phyloP scores from a whole-genome alignment of 352 stramenopile genomes.

The Phytophthora meadii region DNA sequence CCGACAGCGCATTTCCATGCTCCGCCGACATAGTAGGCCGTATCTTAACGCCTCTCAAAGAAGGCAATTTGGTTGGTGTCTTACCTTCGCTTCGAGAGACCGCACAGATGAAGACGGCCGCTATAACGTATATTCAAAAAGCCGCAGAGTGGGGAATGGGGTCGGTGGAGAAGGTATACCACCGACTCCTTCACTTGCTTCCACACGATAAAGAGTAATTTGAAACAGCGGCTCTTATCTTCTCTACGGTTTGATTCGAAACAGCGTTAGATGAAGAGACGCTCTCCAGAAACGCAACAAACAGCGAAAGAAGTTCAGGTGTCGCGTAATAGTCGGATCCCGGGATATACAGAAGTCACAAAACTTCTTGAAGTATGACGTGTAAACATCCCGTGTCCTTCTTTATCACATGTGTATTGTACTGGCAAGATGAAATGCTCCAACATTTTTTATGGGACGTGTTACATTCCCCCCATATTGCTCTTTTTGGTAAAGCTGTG shows the following conservation, averaged over 20 bases:
- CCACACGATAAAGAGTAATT: background rate
- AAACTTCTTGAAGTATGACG: conserved; percentile 22
- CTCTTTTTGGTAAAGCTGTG: no score
- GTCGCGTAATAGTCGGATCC: background rate
- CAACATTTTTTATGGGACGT: no score
- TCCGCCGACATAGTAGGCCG: background rate
- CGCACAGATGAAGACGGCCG: background rate
- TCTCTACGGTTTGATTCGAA: conserved; percentile 11
- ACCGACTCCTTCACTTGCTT: no score
- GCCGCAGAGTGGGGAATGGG: background rate
- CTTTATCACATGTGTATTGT: conserved; percentile 18
- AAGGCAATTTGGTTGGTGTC: background rate
- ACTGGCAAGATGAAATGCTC: no score
- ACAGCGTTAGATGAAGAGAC: background rate
- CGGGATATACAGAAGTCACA: conserved; percentile 11
- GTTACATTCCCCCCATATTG: no score
- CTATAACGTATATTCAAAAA: background rate
- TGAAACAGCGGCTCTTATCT: conserved; percentile 10
- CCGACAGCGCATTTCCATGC: conserved; percentile 13
- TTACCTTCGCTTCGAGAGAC: background rate
- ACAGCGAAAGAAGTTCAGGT: conserved; percentile 9
- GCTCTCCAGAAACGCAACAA: conserved; percentile 20
- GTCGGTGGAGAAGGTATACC: background rate
- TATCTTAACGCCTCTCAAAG: conserved; percentile 4
- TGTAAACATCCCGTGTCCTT: conserved; percentile 10